phyloP scores from a whole-genome alignment of 2,329 filamentous ascomycete genomes.

The Fusarium bulbicola region DNA sequence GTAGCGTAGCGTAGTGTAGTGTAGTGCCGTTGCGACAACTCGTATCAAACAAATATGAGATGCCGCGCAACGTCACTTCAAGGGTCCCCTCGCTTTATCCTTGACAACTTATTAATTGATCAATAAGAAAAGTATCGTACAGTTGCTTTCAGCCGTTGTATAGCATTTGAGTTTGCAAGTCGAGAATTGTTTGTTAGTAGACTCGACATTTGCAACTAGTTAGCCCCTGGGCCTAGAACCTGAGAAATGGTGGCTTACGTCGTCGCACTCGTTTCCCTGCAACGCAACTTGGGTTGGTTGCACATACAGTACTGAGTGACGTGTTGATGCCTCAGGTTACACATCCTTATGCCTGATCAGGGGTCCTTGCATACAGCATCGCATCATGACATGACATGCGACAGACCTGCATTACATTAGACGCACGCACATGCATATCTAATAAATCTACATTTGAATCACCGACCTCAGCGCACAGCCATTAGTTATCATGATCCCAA shows the following conservation, averaged over 20 bases:
- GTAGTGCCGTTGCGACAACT: slow-evolving; percentile 13
- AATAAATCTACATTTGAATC: background rate
- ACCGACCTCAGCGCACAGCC: background rate
- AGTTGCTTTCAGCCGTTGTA: background rate
- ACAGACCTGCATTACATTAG: slow-evolving; percentile 3
- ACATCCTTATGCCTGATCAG: background rate
- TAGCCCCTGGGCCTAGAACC: slow-evolving; percentile 13
- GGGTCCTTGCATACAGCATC: slow-evolving; percentile 8
- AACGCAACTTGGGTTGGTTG: background rate
- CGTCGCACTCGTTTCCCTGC: slow-evolving; percentile 16
- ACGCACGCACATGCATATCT: background rate
- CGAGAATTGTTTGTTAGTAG: background rate
- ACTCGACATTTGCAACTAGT: background rate
- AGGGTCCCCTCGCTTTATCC: background rate
- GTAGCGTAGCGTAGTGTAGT: background rate
- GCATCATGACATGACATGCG: background rate
- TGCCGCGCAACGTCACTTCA: slow-evolving; percentile 16
- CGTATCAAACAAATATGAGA: background rate
- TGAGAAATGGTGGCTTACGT: slow-evolving; percentile 32
- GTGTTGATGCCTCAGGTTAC: slow-evolving; percentile 22
- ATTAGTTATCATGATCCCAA: background rate
- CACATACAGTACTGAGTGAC: background rate
- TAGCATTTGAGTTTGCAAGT: background rate
- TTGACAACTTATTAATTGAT: background rate
- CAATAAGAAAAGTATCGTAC: background rate